These are phyloP conservation scores for Penstemon newberryi DNA, from an alignment of 257 asterid genomes.

Conservation along the genomic window DNA sequence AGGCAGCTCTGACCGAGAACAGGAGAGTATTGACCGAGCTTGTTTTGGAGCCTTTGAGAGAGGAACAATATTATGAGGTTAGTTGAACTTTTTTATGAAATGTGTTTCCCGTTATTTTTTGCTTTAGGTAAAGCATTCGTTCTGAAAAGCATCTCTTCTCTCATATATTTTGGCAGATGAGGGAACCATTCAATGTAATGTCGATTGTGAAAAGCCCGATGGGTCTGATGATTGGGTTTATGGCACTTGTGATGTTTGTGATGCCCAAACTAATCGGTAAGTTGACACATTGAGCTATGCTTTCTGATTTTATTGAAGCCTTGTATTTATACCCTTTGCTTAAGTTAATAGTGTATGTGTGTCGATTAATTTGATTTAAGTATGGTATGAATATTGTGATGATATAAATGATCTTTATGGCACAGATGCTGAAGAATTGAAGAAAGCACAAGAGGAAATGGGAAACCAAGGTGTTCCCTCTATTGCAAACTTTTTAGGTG, in stretches of 20 bases:
- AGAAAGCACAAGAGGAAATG: conserved; percentile 97
- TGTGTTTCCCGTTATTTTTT: background rate
- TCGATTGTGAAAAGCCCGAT: conserved; percentile 88
- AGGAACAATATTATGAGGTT: conserved; percentile 94
- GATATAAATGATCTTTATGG: conserved; percentile 1
- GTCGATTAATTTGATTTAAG: no score
- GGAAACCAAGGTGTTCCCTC: conserved; percentile 93
- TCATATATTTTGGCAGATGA: conserved; percentile 51
- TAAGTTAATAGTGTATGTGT: no score
- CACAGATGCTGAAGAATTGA: conserved; percentile 90
- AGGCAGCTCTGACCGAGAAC: conserved; percentile 93
- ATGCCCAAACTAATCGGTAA: conserved; percentile 98
- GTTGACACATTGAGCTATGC: conserved; percentile 29
- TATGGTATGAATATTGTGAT: background rate
- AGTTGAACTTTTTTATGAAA: conserved; percentile 1
- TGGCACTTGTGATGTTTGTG: conserved; percentile 86
- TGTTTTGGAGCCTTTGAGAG: conserved; percentile 84
- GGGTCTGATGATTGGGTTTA: conserved; percentile 99
- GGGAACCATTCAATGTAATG: conserved; percentile 80
- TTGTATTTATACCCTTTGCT: conserved; percentile 11
- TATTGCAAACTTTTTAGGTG: conserved; percentile 66
- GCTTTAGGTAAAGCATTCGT: background rate
- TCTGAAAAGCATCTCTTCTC: conserved; percentile 13
- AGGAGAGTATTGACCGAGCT: conserved; percentile 83
- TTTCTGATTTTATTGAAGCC: conserved; percentile 20